Percentiles rank a stretch among this genome's conserved stretches.
These are phyloP conservation scores for Colletotrichum siamense DNA, from an alignment of 2,329 filamentous ascomycete species.

Conservation along the genomic window DNA sequence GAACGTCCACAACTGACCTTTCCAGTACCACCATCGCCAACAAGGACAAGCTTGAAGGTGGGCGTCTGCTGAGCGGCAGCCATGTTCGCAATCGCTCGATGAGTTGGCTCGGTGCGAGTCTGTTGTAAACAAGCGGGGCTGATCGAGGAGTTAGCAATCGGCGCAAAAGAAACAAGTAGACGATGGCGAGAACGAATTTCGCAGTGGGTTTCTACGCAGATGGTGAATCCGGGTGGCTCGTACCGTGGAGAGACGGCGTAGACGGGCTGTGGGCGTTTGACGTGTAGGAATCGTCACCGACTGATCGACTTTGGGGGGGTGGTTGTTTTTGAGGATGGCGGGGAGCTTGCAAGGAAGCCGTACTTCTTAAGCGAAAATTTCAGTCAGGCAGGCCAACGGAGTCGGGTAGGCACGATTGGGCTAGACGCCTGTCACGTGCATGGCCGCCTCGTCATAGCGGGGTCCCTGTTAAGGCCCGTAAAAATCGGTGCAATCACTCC, in stretches of 20 bases:
- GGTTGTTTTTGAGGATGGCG: slow-evolving; percentile 46
- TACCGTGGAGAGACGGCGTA: not conserved
- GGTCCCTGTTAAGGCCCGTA: not conserved
- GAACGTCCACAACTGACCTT: slow-evolving; percentile 67
- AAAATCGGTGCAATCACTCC: not conserved
- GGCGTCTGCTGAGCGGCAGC: slow-evolving; percentile 67
- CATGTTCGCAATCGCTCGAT: slow-evolving; percentile 57
- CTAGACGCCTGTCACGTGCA: slow-evolving; percentile 18
- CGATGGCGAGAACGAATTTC: slow-evolving; percentile 13
- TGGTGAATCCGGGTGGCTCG: not conserved
- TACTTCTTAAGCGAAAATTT: slow-evolving; percentile 46
- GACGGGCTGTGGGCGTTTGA: slow-evolving; percentile 25
- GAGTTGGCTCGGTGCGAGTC: slow-evolving; percentile 30
- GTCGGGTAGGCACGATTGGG: slow-evolving; percentile 22
- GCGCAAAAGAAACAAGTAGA: not conserved
- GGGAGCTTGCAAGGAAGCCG: slow-evolving; percentile 42
- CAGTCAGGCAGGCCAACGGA: slow-evolving; percentile 33
- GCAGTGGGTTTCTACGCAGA: slow-evolving; percentile 11
- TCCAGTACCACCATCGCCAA: slow-evolving; percentile 98
- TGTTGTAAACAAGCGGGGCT: slow-evolving; percentile 54
- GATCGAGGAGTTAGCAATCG: slow-evolving; percentile 18
- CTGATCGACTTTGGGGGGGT: slow-evolving; percentile 39
- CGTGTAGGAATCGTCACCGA: slow-evolving; percentile 39
- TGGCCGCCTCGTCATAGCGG: slow-evolving; percentile 20
- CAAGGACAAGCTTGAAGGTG: slow-evolving; percentile 99